Percentiles rank a stretch among this genome's conserved stretches.
phyloP scores from a whole-genome alignment of 768 basidiomycete genomes.

The Leucosporidium creatinivorum region DNA sequence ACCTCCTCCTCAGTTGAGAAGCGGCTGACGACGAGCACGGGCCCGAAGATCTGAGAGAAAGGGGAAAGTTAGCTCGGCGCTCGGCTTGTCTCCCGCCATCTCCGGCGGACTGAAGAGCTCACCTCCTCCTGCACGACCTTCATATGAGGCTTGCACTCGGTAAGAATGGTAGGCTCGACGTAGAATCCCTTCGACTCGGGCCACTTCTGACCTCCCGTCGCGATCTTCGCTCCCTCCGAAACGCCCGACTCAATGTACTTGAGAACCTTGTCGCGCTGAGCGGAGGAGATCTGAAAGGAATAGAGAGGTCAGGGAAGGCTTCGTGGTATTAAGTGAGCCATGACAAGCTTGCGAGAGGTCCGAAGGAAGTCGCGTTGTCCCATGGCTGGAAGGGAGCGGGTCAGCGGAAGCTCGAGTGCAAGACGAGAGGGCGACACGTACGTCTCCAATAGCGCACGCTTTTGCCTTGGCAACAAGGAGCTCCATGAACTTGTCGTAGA shows the following conservation, averaged over 20 bases:
- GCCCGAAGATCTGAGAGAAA: slow-evolving; percentile 67
- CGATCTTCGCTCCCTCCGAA: slow-evolving; percentile 67
- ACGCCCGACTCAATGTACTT: slow-evolving; percentile 80
- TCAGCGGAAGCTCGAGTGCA: neutral
- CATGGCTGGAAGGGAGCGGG: slow-evolving; percentile 45
- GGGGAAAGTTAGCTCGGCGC: neutral
- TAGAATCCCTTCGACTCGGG: slow-evolving; percentile 59
- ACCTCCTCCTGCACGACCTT: slow-evolving; percentile 74
- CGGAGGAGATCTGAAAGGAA: slow-evolving; percentile 22
- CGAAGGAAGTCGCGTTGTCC: slow-evolving; percentile 63
- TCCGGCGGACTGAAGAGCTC: slow-evolving; percentile 38
- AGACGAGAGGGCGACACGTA: neutral
- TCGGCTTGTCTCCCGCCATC: slow-evolving; percentile 1
- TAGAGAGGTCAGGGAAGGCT: no score
- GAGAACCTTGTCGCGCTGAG: slow-evolving; percentile 78
- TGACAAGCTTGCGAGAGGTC: slow-evolving; percentile 62
- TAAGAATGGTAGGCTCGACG: slow-evolving; percentile 86
- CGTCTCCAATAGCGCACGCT: slow-evolving; percentile 63
- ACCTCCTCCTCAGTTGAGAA: slow-evolving; percentile 85
- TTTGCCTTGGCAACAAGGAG: slow-evolving; percentile 61
- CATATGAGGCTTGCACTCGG: slow-evolving; percentile 58
- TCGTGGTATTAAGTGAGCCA: no score
- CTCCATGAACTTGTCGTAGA: slow-evolving; percentile 76
- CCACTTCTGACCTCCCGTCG: slow-evolving; percentile 64
- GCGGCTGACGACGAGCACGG: slow-evolving; percentile 50